These are phyloP conservation scores for Sutorius australiensis DNA, from an alignment of 768 basidiomycete species.

Conservation along the genomic window DNA sequence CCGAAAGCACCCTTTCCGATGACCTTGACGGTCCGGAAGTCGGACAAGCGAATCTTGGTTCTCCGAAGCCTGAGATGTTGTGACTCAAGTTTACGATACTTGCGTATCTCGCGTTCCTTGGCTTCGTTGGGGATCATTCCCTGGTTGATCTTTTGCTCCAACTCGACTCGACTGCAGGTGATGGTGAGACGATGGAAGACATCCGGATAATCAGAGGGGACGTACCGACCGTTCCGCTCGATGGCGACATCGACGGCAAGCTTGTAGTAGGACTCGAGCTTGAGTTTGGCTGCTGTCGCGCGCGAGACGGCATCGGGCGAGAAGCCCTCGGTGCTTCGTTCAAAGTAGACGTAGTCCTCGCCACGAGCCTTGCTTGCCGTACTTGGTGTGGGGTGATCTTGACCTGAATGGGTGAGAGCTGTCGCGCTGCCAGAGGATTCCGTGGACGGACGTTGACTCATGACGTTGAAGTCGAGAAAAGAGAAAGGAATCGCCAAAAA, in stretches of 20 bases:
- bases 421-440: slow-evolving; percentile 21
- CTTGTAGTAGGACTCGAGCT: slow-evolving; percentile 97
- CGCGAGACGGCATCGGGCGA: slow-evolving; percentile 84
- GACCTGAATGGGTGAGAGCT: slow-evolving; percentile 19
- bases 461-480: slow-evolving; percentile 10
- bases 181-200: slow-evolving; percentile 2
- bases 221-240: slow-evolving; percentile 87
- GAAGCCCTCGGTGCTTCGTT: slow-evolving; percentile 78
- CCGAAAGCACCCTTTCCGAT: slow-evolving; percentile 99
- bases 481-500: slow-evolving; percentile 10
- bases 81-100: slow-evolving; percentile 82
- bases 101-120: slow-evolving; percentile 84
- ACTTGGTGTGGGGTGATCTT: slow-evolving; percentile 29
- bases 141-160: slow-evolving; percentile 82
- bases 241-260: slow-evolving; percentile 96
- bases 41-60: slow-evolving; percentile 88
- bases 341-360: slow-evolving; percentile 89
- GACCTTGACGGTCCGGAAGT: slow-evolving; percentile 96
- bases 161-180: slow-evolving; percentile 70
- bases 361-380: slow-evolving; percentile 30
- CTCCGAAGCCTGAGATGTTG: slow-evolving; percentile 88
- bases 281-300: slow-evolving; percentile 91
- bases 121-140: slow-evolving; percentile 69
- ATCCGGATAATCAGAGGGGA: slow-evolving; percentile 3
- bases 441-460: slow-evolving; percentile 31